These are phyloP conservation scores for Lolium perenne DNA, from an alignment of 176 grass and related monocot genomes.

Conservation along the genomic window DNA sequence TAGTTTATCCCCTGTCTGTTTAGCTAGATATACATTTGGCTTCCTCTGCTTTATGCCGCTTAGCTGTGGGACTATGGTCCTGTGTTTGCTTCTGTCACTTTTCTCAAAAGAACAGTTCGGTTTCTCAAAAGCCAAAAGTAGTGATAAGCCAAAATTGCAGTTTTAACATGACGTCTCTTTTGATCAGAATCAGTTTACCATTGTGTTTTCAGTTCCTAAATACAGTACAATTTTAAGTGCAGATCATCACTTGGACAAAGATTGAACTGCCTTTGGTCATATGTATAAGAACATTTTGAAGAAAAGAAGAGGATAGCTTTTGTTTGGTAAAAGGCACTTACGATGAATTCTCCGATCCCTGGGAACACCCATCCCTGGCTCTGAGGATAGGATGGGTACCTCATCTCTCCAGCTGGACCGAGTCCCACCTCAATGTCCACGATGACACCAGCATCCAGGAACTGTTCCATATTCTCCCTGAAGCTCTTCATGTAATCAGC, in stretches of 20 bases:
- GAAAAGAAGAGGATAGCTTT: background rate
- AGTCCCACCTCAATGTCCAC: slow-evolving; percentile 92
- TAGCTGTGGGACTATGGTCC: background rate
- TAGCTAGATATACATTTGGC: slow-evolving; percentile 37
- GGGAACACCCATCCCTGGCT: slow-evolving; percentile 82
- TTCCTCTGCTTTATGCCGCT: background rate
- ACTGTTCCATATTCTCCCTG: slow-evolving; percentile 79
- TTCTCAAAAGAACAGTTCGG: slow-evolving; percentile 9
- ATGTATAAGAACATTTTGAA: background rate
- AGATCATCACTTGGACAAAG: background rate
- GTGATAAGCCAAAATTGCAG: background rate
- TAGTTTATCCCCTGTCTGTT: slow-evolving; percentile 3
- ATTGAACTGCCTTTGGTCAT: slow-evolving; percentile 32
- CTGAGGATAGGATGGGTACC: slow-evolving; percentile 86
- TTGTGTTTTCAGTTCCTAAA: background rate
- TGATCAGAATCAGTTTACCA: slow-evolving; percentile 8
- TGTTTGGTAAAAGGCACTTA: slow-evolving; percentile 43
- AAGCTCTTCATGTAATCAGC: slow-evolving; percentile 88
- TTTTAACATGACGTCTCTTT: background rate
- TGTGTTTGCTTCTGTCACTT: slow-evolving; percentile 30
- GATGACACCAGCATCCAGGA: slow-evolving; percentile 65
- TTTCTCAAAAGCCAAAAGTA: slow-evolving; percentile 16
- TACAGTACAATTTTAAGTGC: background rate
- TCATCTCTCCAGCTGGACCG: slow-evolving; percentile 86
- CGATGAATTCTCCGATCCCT: slow-evolving; percentile 91